Evolutionary conservation across 129 eudicot genomes (phyloP).

Genomic region (Apium graveolens): DNA sequence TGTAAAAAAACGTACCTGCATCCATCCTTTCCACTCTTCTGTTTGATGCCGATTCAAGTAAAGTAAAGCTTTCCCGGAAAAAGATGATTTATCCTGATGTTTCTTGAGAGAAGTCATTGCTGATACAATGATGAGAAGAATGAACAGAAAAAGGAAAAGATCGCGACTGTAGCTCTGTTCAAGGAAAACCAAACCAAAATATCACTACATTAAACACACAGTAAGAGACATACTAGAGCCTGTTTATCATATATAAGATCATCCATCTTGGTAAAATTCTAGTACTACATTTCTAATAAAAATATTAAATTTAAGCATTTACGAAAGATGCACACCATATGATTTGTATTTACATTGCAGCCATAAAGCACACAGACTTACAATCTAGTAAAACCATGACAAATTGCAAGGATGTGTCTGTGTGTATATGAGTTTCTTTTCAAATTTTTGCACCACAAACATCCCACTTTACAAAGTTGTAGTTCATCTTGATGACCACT

Average conservation of each 20-base stretch:
- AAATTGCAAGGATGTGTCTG: not conserved
- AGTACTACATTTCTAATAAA: not conserved
- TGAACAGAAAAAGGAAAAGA: conserved; percentile 68
- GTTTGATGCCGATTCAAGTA: conserved; percentile 92
- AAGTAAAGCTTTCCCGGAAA: conserved; percentile 76
- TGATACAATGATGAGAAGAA: conserved; percentile 71
- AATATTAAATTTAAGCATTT: not conserved
- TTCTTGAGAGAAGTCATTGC: conserved; percentile 87
- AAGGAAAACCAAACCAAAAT: conserved; percentile 6
- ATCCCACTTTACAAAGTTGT: not conserved
- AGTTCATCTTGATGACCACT: not conserved
- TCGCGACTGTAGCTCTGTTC: conserved; percentile 87
- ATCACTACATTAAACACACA: not conserved
- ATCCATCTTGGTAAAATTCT: not conserved
- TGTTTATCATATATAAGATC: not conserved
- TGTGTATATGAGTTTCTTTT: not conserved
- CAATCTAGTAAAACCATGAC: not conserved
- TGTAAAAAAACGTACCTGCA: conserved; percentile 79
- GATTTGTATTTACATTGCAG: not conserved
- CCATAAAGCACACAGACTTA: not conserved
- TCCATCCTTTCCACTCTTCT: conserved; percentile 99
- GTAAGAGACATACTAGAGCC: not conserved
- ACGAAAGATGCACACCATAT: not conserved
- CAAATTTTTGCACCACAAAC: not conserved
- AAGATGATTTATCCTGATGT: conserved; percentile 82